Percentiles rank a stretch among this genome's conserved stretches.
phyloP scores from a whole-genome alignment of 1,139 yeast genomes.

The Wickerhamomyces sp. region DNA sequence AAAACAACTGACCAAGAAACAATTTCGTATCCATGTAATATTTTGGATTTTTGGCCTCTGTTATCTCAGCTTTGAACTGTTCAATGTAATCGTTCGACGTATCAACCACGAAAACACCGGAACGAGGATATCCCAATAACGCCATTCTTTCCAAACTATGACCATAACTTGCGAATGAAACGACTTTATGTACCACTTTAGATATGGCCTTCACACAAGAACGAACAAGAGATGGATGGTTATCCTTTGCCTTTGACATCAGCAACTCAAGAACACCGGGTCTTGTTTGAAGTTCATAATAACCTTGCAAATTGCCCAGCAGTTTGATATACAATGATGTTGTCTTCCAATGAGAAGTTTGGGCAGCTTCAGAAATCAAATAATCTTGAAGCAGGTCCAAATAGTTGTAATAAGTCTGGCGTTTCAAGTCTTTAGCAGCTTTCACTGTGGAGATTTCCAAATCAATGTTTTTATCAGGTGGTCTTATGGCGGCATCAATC shows the following conservation, averaged over 20 bases:
- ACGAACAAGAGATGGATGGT: constrained; percentile 70
- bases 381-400: constrained; percentile 39
- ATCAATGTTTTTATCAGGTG: constrained; percentile 56
- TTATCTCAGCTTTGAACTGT: constrained; percentile 49
- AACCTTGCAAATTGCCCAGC: constrained; percentile 50
- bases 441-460: constrained; percentile 51
- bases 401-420: constrained; percentile 37
- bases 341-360: constrained; percentile 65
- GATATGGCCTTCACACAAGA: constrained; percentile 61
- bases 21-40: constrained; percentile 56
- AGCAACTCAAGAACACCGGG: constrained; percentile 42
- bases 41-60: constrained; percentile 40
- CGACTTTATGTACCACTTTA: constrained; percentile 47
- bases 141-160: constrained; percentile 46
- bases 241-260: constrained; percentile 49
- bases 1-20: constrained; percentile 69
- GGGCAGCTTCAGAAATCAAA: constrained; percentile 35
- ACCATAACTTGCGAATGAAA: constrained; percentile 46
- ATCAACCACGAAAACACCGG: constrained; percentile 37
- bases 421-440: constrained; percentile 54
- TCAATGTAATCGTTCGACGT: constrained; percentile 34
- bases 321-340: constrained; percentile 51
- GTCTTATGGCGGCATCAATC: constrained; percentile 48
- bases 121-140: constrained; percentile 36
- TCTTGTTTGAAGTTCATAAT: constrained; percentile 45